Evolutionary conservation across 176 grass and related monocot genomes (phyloP).

Genomic region (Poa annua): DNA sequence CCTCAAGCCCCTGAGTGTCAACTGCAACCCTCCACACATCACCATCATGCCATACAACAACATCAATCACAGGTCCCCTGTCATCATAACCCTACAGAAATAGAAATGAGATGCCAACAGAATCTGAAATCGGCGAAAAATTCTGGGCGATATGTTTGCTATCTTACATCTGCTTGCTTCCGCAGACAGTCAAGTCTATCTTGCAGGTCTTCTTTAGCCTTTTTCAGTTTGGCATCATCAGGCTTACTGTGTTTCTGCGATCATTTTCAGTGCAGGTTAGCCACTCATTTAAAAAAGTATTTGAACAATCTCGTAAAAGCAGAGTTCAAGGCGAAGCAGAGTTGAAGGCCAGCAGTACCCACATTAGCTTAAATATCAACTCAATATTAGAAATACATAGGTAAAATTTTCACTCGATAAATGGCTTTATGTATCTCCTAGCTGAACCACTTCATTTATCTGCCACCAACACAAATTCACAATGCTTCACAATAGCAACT

Average conservation of each 20-base stretch:
- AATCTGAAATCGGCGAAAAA: constrained; percentile 38
- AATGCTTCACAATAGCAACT: constrained; percentile 19
- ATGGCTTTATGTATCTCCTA: constrained; percentile 12
- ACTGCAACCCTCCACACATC: constrained; percentile 97
- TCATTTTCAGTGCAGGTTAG: constrained; percentile 37
- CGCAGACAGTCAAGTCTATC: constrained; percentile 83
- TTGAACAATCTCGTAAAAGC: constrained; percentile 14
- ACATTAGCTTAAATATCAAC: not conserved
- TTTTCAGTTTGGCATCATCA: constrained; percentile 77
- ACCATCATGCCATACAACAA: constrained; percentile 96
- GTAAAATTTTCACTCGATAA: constrained; percentile 5
- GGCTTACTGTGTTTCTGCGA: constrained; percentile 73
- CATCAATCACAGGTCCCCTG: constrained; percentile 82
- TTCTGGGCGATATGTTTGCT: not conserved
- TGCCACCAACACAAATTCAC: constrained; percentile 1
- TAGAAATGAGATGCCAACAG: constrained; percentile 25
- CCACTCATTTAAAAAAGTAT: not conserved
- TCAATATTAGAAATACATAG: constrained; percentile 12
- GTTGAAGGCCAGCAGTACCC: not conserved
- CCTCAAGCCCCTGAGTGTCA: constrained; percentile 85
- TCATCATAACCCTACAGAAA: constrained; percentile 86
- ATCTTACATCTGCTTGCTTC: constrained; percentile 92
- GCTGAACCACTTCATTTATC: not conserved
- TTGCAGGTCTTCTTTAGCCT: constrained; percentile 78
- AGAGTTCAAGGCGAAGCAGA: not conserved